A percentile compares a stretch with the other conserved stretches of the same genome.
Conservation (phyloP, 2,329 filamentous ascomycete genomes). For the Phaeosphaeria sp. region DNA sequence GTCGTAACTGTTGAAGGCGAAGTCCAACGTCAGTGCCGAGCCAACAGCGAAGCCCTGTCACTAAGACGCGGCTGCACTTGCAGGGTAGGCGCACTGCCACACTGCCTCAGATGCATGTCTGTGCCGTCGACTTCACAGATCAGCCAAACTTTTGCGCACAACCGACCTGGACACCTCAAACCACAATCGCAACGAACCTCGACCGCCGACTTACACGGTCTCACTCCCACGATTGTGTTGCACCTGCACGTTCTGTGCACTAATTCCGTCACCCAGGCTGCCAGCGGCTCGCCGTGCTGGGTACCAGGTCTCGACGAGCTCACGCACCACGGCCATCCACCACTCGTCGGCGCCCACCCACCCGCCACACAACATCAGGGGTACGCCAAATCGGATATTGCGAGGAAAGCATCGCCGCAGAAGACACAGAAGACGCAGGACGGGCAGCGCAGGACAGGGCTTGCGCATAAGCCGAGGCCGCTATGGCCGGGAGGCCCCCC, state of each 20-base stretch:
- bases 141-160: conserved; percentile 16
- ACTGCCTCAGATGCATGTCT: conserved; percentile 24
- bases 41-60: not conserved
- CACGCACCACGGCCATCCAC: conserved; percentile 20
- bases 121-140: conserved; percentile 18
- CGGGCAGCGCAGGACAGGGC: conserved; percentile 14
- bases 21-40: not conserved
- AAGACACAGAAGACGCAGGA: not conserved
- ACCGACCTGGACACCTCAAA: conserved; percentile 1
- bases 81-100: conserved; percentile 22
- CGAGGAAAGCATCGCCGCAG: conserved; percentile 11
- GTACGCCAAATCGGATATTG: conserved; percentile 1
- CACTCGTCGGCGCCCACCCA: conserved; percentile 18
- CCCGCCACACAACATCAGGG: conserved; percentile 7
- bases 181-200: not conserved
- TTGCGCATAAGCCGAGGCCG: conserved; percentile 33
- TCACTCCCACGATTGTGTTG: not conserved
- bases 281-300: not conserved
- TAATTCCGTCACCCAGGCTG: not conserved
- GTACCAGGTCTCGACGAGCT: conserved; percentile 9
- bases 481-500: conserved; percentile 62
- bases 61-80: not conserved
- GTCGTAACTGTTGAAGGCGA: too few relatives aligned
- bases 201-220: not conserved
- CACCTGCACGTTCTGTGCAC: not conserved